Base-by-base conservation (phyloP, 352 stramenopile genomes). In the Globisporangium barbulae region DNA sequence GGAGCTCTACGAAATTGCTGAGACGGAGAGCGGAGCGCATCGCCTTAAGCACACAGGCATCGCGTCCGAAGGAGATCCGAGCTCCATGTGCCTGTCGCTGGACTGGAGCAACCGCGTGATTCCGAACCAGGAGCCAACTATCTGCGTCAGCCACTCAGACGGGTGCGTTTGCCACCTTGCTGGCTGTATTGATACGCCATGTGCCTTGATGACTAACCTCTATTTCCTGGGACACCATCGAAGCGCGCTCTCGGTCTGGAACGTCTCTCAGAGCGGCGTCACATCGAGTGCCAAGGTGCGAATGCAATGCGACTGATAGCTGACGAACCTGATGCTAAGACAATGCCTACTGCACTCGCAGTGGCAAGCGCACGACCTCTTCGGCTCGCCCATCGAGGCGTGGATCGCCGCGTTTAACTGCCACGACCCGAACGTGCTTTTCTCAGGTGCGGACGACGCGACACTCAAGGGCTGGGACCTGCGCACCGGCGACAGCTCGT, bases 351-450 rank as follows among this genome's bases (percentile, higher is more conserved):
- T 28, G 25, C 25, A 28, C 25, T 28, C 25, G 21, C 50, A 93
- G 85, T 95, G 87, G 87, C 60, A 68, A 22, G 87, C 76, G 2
- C 87, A 95, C 53, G 72, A 90, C 61, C 70, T 95, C 33, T 91
- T 81, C 48, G 87, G 83, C 9, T 78, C 78, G 45, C 78, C 83
- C 9, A 95, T 95, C 61, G 87, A 95, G 61, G 79, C 80, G 22
- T 95, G 87, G 87, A 94, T 94, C 68, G 67, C 70, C n/a, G 85
- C 81, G 33, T 94, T 91, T 64, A 78, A 92, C 69, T 86, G 78
- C 70, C 82, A 93, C 67, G 65, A 90, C 69, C 70, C 81, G 12
- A 89, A 90, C 64, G 69, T 91, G 41, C 61, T 95, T 49, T 91
- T 90, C 68, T 91, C 85, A 7, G 87, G 87, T 8, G 87, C 84